phyloP scores from a whole-genome alignment of 2,329 filamentous ascomycete species.

The Elsinoe australis region DNA sequence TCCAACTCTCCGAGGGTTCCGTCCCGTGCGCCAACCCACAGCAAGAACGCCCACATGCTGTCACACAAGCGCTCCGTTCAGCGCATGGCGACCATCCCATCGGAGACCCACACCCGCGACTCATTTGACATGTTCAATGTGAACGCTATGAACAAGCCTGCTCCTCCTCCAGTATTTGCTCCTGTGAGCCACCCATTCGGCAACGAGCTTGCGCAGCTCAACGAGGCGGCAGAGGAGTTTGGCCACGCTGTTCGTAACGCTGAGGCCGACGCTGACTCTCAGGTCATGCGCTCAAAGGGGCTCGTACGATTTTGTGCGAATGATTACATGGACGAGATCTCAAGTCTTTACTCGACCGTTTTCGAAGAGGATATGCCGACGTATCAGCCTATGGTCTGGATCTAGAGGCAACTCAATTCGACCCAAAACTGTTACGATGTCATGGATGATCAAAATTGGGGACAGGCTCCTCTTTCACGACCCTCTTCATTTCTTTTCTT shows the following conservation, averaged over 20 bases:
- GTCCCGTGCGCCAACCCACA: constrained; percentile 73
- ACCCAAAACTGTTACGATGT: constrained; percentile 15
- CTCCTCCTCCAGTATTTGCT: too few relatives aligned
- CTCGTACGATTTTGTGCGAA: constrained; percentile 67
- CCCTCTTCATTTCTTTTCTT: constrained; percentile 15
- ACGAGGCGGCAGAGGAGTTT: constrained; percentile 87
- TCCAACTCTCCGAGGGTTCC: constrained; percentile 62
- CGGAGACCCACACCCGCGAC: constrained; percentile 48
- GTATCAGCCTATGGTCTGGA: constrained; percentile 22
- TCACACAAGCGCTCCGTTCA: constrained; percentile 59
- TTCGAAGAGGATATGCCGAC: constrained; percentile 24
- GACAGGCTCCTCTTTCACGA: constrained; percentile 14
- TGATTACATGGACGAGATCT: constrained; percentile 78
- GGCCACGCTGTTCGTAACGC: constrained; percentile 51
- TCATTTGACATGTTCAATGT: constrained; percentile 37
- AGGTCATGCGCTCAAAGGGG: constrained; percentile 60
- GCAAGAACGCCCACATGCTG: constrained; percentile 76
- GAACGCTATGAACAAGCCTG: constrained; percentile 26
- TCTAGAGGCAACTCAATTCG: constrained; percentile 21
- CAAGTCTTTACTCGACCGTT: constrained; percentile 53
- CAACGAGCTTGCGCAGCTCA: constrained; percentile 81
- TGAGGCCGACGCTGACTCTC: constrained; percentile 66
- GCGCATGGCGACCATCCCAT: constrained; percentile 33
- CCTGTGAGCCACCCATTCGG: constrained; percentile 68
- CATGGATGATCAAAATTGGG: constrained; percentile 19